These are phyloP conservation scores for Chlorella sorokiniana DNA, from an alignment of 139 green algal species.

Conservation along the genomic window DNA sequence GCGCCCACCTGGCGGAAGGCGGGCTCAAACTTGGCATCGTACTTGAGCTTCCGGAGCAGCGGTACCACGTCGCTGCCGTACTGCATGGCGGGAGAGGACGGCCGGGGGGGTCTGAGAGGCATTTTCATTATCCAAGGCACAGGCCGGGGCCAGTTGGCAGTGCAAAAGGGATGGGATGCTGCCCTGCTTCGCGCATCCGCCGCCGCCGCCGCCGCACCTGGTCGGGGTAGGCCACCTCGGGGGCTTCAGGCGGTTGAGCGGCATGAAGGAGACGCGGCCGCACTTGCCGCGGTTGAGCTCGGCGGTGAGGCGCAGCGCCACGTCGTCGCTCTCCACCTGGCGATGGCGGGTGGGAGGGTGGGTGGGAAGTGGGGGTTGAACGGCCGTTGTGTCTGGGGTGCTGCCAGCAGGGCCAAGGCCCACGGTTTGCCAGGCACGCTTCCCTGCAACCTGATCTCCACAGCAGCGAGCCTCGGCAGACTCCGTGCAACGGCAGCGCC, in stretches of 20 bases:
- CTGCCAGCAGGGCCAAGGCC: no score
- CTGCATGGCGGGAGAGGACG: constrained; percentile 41
- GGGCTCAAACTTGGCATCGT: constrained; percentile 55
- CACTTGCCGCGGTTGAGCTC: constrained; percentile 71
- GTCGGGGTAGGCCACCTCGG: not conserved
- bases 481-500: no score
- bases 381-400: no score
- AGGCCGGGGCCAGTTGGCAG: no score
- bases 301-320: constrained; percentile 72
- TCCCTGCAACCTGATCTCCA: no score
- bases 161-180: no score
- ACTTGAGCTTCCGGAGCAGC: constrained; percentile 78
- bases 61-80: constrained; percentile 74
- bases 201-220: no score
- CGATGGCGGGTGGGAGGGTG: constrained; percentile 41
- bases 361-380: no score
- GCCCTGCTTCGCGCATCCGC: no score
- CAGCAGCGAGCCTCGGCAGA: no score
- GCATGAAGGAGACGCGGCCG: constrained; percentile 94
- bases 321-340: constrained; percentile 86
- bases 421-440: no score
- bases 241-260: constrained; percentile 79
- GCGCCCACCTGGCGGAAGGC: constrained; percentile 70
- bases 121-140: no score
- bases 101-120: not conserved